Conservation (phyloP, 345 rosid species). For the Iberis pinnata region DNA sequence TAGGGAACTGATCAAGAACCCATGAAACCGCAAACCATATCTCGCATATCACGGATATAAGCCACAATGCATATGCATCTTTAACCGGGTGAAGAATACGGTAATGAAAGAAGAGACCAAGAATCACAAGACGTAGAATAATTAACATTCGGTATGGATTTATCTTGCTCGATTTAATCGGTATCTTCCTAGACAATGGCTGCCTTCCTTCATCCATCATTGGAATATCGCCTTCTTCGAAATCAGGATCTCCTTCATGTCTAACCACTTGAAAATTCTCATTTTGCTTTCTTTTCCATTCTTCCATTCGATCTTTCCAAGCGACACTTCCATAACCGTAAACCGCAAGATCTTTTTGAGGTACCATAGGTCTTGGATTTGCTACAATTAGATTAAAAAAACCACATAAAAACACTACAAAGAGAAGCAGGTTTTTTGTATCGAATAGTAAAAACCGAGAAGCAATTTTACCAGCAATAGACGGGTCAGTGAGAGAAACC, state of each 20-base stretch:
- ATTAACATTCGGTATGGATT: conserved; percentile 87
- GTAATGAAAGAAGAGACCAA: conserved; percentile 90
- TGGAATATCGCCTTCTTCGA: conserved; percentile 70
- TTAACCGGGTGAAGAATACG: conserved; percentile 85
- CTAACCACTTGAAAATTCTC: conserved; percentile 87
- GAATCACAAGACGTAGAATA: conserved; percentile 75
- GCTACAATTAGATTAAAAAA: conserved; percentile 35
- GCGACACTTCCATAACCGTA: conserved; percentile 98
- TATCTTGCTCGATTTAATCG: conserved; percentile 93
- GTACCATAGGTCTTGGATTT: conserved; percentile 95
- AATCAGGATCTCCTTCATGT: conserved; percentile 69
- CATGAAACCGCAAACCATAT: conserved; percentile 97
- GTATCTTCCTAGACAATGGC: conserved; percentile 94
- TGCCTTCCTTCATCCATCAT: conserved; percentile 99
- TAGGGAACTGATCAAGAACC: conserved; percentile 98
- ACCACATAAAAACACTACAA: background rate
- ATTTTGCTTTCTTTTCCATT: conserved; percentile 84
- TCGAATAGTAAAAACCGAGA: background rate
- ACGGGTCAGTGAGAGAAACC: conserved; percentile 55
- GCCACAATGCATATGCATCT: conserved; percentile 90
- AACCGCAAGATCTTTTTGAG: conserved; percentile 80
- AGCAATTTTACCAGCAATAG: conserved; percentile 58
- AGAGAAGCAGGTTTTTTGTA: background rate
- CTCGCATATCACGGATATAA: conserved; percentile 95
- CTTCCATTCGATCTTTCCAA: conserved; percentile 96